These are phyloP conservation scores for Stachybotrys chartarum DNA, from an alignment of 2,329 filamentous ascomycete species.

Conservation along the genomic window DNA sequence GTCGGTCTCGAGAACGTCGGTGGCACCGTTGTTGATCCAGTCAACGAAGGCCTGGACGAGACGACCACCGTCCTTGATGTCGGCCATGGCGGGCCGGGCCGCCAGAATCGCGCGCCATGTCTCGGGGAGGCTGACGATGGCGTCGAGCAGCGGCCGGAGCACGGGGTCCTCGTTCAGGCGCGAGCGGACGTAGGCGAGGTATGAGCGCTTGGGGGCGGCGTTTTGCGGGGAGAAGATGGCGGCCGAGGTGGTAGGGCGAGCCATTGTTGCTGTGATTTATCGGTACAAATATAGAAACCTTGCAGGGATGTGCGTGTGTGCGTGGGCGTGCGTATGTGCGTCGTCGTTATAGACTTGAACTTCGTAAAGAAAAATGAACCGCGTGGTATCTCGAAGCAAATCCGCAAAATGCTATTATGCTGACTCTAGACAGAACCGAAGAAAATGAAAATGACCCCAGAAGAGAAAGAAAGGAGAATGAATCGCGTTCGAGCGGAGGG, in stretches of 20 bases:
- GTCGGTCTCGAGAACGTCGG: slow-evolving; percentile 4
- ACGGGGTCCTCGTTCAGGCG: slow-evolving; percentile 4
- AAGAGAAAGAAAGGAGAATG: no score
- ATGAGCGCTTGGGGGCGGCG: slow-evolving; percentile 5
- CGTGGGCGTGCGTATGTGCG: no score
- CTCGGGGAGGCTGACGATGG: slow-evolving; percentile 2
- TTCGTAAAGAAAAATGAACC: no score
- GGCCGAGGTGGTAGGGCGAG: slow-evolving; percentile 4
- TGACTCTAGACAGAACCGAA: no score
- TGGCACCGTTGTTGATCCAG: slow-evolving; percentile 5
- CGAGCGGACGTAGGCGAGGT: slow-evolving; percentile 6
- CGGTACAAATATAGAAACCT: no score
- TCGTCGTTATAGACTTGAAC: no score
- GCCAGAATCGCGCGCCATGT: slow-evolving; percentile 4
- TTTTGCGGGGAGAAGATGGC: slow-evolving; percentile 11
- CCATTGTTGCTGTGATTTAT: slow-evolving; percentile 2
- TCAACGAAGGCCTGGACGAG: slow-evolving; percentile 4
- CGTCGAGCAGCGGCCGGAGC: slow-evolving; percentile 4
- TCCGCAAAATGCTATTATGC: no score
- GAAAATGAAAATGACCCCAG: no score
- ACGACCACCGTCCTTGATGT: slow-evolving; percentile 1
- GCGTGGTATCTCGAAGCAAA: no score
- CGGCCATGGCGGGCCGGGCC: slow-evolving; percentile 1
- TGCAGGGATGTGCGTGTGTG: no score
- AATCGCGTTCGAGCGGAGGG: no score